Percentiles rank a stretch among this genome's conserved stretches.
phyloP scores from a whole-genome alignment of 148 eudicot genomes.

The Rhododendron ovatum region DNA sequence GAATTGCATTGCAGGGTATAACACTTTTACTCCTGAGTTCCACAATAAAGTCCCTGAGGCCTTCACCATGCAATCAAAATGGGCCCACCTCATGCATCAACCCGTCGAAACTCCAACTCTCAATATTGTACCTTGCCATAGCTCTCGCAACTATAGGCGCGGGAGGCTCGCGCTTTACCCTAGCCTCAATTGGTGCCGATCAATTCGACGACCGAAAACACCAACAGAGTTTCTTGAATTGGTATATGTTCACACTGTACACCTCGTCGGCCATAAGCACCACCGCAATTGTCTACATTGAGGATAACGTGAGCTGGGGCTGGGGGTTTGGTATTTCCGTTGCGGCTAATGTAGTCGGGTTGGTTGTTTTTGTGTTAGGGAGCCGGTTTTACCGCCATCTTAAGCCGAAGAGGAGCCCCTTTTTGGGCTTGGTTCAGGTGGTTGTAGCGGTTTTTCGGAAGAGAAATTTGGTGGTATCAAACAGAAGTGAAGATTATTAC shows the following conservation, averaged over 20 bases:
- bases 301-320: too few species aligned
- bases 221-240: constrained; percentile 36
- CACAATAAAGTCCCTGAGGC: too few species aligned
- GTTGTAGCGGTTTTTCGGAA: constrained; percentile 33
- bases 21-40: too few species aligned
- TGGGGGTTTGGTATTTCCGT: constrained; percentile 25
- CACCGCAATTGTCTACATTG: constrained; percentile 41
- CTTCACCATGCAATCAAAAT: too few species aligned
- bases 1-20: too few species aligned
- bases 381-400: constrained; percentile 23
- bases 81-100: too few species aligned
- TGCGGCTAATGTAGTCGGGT: constrained; percentile 22
- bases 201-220: constrained; percentile 25
- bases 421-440: constrained; percentile 28
- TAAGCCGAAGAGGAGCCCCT: constrained; percentile 36
- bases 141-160: constrained; percentile 26
- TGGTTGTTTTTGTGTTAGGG: constrained; percentile 24
- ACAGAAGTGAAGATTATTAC: constrained; percentile 19
- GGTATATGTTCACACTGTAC: constrained; percentile 32
- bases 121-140: constrained; percentile 22
- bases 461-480: constrained; percentile 18
- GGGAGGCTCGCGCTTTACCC: constrained; percentile 36
- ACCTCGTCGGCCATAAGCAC: constrained; percentile 12
- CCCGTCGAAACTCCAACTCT: constrained; percentile 17
- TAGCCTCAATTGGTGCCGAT: constrained; percentile 42